Evolutionary conservation across 1,284 basidiomycete species (phyloP), one percentile per base, ranked within the genome.

Genomic region (Sporisorium graminicola): DNA sequence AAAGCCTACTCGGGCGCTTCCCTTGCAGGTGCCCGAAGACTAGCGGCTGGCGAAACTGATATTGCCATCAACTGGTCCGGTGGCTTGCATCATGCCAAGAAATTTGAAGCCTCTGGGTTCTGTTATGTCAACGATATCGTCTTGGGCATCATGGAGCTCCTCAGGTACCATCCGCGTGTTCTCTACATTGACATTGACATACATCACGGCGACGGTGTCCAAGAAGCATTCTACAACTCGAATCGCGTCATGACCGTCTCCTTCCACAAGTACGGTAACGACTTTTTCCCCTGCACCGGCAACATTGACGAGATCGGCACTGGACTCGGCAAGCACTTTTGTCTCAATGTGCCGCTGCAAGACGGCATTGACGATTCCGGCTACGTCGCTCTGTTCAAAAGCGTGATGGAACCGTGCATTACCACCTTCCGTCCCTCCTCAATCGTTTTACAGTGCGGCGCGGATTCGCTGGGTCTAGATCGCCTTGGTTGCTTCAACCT

Each of bases 21-120:
- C 1, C 88, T 99, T 12, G 94, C 95, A 27, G 97, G 92, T 1
- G 84, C 83, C 12, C 66, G 83, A 31, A 74, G 81, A 31, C 64
- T 85, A 6, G 73, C 78, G 7, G 58, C 79, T 1, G 94, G 94
- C 5, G 90, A 91, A 5, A 94, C 96, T 16, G 96, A 99, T 86
- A 98, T 98, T 60, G 92, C 92, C 0, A 94, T 98, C 80, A 98
- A 98, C 87, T 98, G 96, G 96, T 94, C 95, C 1, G 96, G 96
- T 8, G 96, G 96, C 0, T 89, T 98, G 7, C 96, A 99, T 87
- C 96, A 99, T 86, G 97, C 96, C 29, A 98, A 99, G 87, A 98
- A 98, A 86, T 90, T 92, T 64, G 95, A 98, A 87, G 96, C 96
- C 0, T 93, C 92, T 18, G 95, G 95, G 9, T 98, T 98, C 87